Evolutionary conservation across 441 rosid genomes (phyloP).

Genomic region (Erodium chrysanthum): DNA sequence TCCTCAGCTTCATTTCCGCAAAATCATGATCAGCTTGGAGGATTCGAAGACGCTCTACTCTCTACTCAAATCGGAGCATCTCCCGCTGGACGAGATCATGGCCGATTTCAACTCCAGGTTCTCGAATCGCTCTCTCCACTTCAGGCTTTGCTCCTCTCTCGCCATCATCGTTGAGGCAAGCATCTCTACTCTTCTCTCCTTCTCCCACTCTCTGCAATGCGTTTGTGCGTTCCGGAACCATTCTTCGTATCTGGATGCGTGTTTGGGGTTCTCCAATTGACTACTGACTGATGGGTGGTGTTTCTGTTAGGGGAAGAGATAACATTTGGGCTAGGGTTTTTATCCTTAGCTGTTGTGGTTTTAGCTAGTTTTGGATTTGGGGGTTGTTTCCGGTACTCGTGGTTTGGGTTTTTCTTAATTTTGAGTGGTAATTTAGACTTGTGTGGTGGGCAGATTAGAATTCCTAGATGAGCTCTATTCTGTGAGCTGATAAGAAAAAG

Average conservation of each 20-base stretch:
- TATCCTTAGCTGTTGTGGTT: background rate
- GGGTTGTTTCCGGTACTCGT: background rate
- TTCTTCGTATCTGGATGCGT: conserved; percentile 2
- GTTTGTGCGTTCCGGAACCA: background rate
- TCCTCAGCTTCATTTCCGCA: background rate
- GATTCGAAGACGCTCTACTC: conserved; percentile 21
- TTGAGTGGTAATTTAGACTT: background rate
- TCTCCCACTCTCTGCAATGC: background rate
- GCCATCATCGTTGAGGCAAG: conserved; percentile 49
- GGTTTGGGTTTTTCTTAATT: background rate
- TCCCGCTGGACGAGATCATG: conserved; percentile 42
- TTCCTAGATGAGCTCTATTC: background rate
- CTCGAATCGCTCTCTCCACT: conserved; percentile 28
- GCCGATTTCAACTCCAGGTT: conserved; percentile 58
- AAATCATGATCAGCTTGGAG: conserved; percentile 28
- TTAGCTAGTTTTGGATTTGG: too few species aligned
- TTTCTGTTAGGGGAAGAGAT: background rate
- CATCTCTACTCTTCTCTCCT: background rate
- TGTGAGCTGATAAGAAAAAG: background rate
- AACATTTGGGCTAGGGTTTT: background rate
- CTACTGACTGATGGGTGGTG: background rate
- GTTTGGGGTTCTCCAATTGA: background rate
- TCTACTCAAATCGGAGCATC: conserved; percentile 48
- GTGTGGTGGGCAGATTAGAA: background rate
- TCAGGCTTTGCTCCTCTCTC: conserved; percentile 52